These are phyloP conservation scores for Lablab purpureus DNA, from an alignment of 306 rosid species.

Conservation along the genomic window DNA sequence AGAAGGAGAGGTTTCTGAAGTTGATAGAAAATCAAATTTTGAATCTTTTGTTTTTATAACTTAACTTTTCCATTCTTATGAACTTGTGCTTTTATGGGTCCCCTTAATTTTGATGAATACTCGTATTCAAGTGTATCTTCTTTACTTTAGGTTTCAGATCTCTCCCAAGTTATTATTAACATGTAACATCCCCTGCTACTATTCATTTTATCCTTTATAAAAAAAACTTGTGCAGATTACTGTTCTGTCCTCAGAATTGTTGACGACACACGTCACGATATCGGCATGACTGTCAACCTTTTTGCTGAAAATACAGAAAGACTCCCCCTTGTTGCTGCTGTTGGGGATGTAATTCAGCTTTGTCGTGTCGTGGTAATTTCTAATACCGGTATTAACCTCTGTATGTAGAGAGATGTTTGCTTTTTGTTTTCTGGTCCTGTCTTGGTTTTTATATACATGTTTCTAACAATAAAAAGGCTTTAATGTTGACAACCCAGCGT, in stretches of 20 bases:
- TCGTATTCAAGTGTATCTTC: too few species aligned
- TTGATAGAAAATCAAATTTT: too few species aligned
- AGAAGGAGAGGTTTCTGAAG: too few species aligned
- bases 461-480: not conserved
- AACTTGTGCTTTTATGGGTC: not conserved
- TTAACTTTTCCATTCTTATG: too few species aligned
- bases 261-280: constrained; percentile 55
- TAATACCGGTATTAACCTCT: not conserved
- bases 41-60: too few species aligned
- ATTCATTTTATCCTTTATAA: constrained; percentile 21
- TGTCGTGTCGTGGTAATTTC: constrained; percentile 55
- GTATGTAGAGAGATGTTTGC: not conserved
- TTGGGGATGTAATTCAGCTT: constrained; percentile 75
- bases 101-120: too few species aligned
- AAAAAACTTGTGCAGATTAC: constrained; percentile 64
- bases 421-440: not conserved
- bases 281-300: constrained; percentile 57
- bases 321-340: constrained; percentile 62
- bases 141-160: not conserved
- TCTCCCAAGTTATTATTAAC: not conserved
- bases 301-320: constrained; percentile 54
- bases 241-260: constrained; percentile 57
- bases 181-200: not conserved
- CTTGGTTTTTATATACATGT: not conserved
- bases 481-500: not conserved